Base-by-base conservation (phyloP, 139 green algal species). In the Volvox reticuliferus region DNA sequence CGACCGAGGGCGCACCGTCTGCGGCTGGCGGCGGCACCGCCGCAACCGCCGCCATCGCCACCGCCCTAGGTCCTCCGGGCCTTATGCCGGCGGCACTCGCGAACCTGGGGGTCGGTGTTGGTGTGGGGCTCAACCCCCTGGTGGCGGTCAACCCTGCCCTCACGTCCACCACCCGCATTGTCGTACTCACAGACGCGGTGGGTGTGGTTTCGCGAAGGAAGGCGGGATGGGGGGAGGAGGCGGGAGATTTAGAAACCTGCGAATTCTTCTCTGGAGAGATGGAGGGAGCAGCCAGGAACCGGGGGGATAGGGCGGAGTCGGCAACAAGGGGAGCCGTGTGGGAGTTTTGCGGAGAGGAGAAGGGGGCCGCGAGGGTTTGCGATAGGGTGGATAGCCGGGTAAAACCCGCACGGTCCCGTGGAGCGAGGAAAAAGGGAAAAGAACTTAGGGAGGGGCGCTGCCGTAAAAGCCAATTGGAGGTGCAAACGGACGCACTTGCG, bases 141-240 rank as follows among this genome's bases (percentile, higher is more conserved):
- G 82, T 12, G 61, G 79, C 37, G 68, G 19, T 73, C 14, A 37
- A 37, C 32, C 68, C 77, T 1, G 33, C 68, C 55, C 76, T 91
- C 33, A 35, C 85, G 32, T 12, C 69, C 1, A 37, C 93, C 79
- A 96, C 92, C 30, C 93, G 95, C 79, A 95, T 97, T 50, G 89
- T 98, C 62, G 88, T 96, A 61, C 92, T 98, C 30, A 93, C 94
- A 36, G 93, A 97, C 37, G 95, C 95, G 30, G 96, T 99, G 44
- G 44, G 44, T 55, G 5, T 55, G 44, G 44, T 55, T 55, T 14
- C 5, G 9, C 5, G 9, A 9, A 55, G 44, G 5, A 12, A 96
- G 89, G 35, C 37, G 32, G 63, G 21, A 65, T 12, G 24, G 62
- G 19, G 33, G 12, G 28, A 44, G 79, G 12, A 65, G 62, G 62